Conservation (phyloP, 768 basidiomycete genomes). For the Cystoderma amianthinum region DNA sequence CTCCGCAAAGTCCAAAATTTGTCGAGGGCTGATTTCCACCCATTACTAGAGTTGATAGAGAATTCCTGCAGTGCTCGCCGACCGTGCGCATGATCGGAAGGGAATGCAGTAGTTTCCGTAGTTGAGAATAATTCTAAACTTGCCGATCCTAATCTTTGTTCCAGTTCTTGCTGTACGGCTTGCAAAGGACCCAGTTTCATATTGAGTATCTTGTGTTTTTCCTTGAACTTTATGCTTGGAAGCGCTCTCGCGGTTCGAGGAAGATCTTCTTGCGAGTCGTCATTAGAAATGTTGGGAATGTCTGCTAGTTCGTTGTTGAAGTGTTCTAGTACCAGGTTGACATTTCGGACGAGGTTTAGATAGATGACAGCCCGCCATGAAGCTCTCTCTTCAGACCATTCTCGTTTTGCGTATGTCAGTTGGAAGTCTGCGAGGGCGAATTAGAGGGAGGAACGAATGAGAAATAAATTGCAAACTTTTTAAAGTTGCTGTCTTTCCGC, state of each 20-base stretch:
- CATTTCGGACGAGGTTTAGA: constrained; percentile 73
- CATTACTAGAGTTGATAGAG: constrained; percentile 53
- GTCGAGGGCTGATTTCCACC: constrained; percentile 60
- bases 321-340: constrained; percentile 55
- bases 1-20: constrained; percentile 37
- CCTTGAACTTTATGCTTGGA: constrained; percentile 45
- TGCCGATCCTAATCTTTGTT: constrained; percentile 51
- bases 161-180: constrained; percentile 52
- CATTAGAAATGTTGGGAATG: constrained; percentile 19
- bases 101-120: constrained; percentile 28
- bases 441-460: not conserved
- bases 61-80: constrained; percentile 39
- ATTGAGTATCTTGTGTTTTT: constrained; percentile 54
- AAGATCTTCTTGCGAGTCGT: constrained; percentile 36
- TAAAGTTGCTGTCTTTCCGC: constrained; percentile 73
- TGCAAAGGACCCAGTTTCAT: constrained; percentile 52
- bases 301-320: constrained; percentile 51
- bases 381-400: constrained; percentile 63
- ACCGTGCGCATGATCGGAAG: constrained; percentile 23
- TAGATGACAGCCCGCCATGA: constrained; percentile 75
- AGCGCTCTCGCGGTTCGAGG: constrained; percentile 27
- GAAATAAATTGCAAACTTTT: constrained; percentile 45
- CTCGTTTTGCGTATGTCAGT: constrained; percentile 59
- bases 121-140: constrained; percentile 43
- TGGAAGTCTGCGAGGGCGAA: constrained; percentile 51